phyloP scores from a whole-genome alignment of 495 filamentous ascomycete species.

The Talaromyces wortmannii region DNA sequence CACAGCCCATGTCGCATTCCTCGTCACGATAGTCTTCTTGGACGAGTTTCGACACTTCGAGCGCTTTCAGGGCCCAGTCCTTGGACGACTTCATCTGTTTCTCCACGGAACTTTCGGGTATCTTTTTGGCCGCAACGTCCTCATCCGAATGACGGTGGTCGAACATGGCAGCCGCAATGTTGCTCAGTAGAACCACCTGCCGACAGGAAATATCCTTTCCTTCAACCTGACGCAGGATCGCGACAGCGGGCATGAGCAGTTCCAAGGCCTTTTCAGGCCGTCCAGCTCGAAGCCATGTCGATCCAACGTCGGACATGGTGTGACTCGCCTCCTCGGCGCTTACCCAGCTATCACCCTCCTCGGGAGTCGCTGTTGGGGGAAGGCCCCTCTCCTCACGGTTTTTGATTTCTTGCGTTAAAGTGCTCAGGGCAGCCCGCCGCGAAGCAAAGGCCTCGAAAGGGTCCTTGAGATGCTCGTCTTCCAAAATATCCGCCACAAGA shows the following conservation, averaged over 20 bases:
- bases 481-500: slow-evolving; percentile 76
- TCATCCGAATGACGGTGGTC: slow-evolving; percentile 8
- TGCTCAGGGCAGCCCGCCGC: slow-evolving; percentile 78
- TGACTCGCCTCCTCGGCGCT: neutral
- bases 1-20: slow-evolving; percentile 83
- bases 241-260: slow-evolving; percentile 78
- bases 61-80: slow-evolving; percentile 71
- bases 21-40: slow-evolving; percentile 54
- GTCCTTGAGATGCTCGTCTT: slow-evolving; percentile 38
- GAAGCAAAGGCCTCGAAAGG: slow-evolving; percentile 61
- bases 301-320: slow-evolving; percentile 1
- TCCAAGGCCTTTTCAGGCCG: slow-evolving; percentile 65
- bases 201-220: slow-evolving; percentile 52
- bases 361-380: slow-evolving; percentile 19
- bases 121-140: neutral
- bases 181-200: slow-evolving; percentile 55
- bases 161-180: slow-evolving; percentile 25
- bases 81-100: slow-evolving; percentile 45
- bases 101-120: neutral
- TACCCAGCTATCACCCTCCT: slow-evolving; percentile 41
- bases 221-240: slow-evolving; percentile 38
- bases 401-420: slow-evolving; percentile 63
- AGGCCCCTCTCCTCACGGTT: slow-evolving; percentile 56
- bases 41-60: slow-evolving; percentile 51
- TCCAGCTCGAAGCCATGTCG: slow-evolving; percentile 3